phyloP scores from a whole-genome alignment of 2,329 filamentous ascomycete genomes.

The Paraphoma sp. region DNA sequence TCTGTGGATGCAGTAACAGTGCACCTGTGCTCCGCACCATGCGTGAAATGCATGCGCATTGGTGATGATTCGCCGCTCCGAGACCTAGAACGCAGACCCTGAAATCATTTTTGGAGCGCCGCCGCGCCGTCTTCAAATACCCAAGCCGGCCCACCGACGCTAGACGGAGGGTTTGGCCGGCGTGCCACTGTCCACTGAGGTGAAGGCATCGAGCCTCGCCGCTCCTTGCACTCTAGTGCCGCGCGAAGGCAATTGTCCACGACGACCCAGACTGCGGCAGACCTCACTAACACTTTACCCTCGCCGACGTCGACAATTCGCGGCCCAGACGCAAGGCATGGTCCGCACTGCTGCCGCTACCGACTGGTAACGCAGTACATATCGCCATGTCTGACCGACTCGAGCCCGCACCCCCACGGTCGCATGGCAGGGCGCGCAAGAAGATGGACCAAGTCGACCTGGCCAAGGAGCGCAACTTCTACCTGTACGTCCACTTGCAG shows the following conservation, averaged over 20 bases:
- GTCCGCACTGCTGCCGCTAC: slow-evolving; percentile 1
- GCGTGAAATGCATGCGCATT: too few relatives aligned
- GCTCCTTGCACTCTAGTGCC: too few relatives aligned
- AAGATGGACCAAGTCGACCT: slow-evolving; percentile 35
- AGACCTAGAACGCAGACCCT: too few relatives aligned
- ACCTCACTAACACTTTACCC: not conserved
- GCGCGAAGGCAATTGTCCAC: too few relatives aligned
- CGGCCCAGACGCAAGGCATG: not conserved
- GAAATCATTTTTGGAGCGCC: too few relatives aligned
- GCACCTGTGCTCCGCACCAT: too few relatives aligned
- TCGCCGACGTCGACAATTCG: not conserved
- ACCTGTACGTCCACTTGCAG: slow-evolving; percentile 27
- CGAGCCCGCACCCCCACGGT: slow-evolving; percentile 16
- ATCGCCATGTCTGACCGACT: slow-evolving; percentile 14
- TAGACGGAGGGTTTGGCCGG: too few relatives aligned
- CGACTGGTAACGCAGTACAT: not conserved
- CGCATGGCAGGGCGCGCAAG: slow-evolving; percentile 18
- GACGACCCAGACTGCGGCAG: not conserved
- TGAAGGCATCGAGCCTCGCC: not conserved
- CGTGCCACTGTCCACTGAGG: too few relatives aligned
- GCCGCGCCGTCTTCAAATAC: too few relatives aligned
- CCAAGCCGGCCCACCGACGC: too few relatives aligned
- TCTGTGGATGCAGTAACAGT: too few relatives aligned
- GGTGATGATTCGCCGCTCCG: too few relatives aligned
- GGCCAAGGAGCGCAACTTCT: slow-evolving; percentile 45